Conservation (phyloP, 768 basidiomycete genomes). For the Gloeostereum incarnatum region DNA sequence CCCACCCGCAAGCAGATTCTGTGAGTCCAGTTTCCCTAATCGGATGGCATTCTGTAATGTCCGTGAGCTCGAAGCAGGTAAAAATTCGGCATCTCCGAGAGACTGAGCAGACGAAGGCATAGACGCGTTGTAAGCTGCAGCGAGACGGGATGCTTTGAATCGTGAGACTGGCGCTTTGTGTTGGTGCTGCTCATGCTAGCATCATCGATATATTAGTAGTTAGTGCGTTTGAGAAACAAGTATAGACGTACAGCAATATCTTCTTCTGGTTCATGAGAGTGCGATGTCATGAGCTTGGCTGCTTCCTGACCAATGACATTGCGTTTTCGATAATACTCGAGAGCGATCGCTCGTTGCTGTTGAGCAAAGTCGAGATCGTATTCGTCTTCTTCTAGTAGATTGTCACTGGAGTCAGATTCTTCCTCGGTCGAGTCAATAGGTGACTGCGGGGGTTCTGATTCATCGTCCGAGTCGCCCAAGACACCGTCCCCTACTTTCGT, state of each 20-base stretch:
- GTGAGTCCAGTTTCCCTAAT: conserved; percentile 44
- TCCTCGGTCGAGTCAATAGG: conserved; percentile 14
- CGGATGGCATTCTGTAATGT: conserved; percentile 44
- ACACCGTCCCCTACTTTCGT: no score
- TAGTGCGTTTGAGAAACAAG: conserved; percentile 21
- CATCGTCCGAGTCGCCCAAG: conserved; percentile 6
- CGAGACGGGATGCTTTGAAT: conserved; percentile 54
- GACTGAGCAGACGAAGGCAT: conserved; percentile 24
- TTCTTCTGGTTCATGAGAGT: conserved; percentile 27
- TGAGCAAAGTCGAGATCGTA: conserved; percentile 52
- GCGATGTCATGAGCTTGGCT: conserved; percentile 38
- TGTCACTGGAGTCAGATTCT: conserved; percentile 24
- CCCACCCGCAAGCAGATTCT: conserved; percentile 39
- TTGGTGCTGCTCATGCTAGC: no score
- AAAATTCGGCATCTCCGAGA: conserved; percentile 27
- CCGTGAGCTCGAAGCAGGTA: conserved; percentile 34
- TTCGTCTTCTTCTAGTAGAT: conserved; percentile 37
- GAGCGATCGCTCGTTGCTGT: conserved; percentile 67
- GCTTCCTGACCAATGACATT: conserved; percentile 44
- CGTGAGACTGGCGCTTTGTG: conserved; percentile 48
- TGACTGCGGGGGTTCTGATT: conserved; percentile 7
- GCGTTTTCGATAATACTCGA: conserved; percentile 63
- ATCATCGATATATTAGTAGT: no score
- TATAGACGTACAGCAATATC: conserved; percentile 34
- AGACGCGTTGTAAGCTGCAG: conserved; percentile 36